Conservation (phyloP, 352 stramenopile species). For the Pythium scleroteichum region DNA sequence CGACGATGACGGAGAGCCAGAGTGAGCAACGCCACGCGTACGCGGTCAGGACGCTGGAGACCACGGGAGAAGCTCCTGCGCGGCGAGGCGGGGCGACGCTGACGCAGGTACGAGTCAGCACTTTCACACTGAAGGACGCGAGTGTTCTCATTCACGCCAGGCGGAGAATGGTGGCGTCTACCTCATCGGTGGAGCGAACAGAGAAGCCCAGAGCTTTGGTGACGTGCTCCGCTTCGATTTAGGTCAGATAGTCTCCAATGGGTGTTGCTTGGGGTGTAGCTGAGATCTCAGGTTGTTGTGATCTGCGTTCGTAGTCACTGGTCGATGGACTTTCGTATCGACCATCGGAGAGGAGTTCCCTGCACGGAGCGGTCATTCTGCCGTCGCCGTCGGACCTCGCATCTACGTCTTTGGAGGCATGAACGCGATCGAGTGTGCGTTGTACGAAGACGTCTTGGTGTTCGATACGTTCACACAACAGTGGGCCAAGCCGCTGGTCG, state of each 20-base stretch:
- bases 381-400: constrained; percentile 39
- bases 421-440: constrained; percentile 35
- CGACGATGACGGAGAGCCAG: constrained; percentile 4
- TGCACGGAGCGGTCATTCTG: constrained; percentile 66
- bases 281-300: too few species aligned
- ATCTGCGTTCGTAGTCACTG: neutral
- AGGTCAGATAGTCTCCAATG: constrained; percentile 24
- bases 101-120: constrained; percentile 47
- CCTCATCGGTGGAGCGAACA: constrained; percentile 62
- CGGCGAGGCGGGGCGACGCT: constrained; percentile 53
- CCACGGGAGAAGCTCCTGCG: constrained; percentile 6
- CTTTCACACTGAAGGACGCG: too few species aligned
- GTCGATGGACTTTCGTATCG: neutral
- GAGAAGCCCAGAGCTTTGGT: constrained; percentile 50
- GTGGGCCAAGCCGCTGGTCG: constrained; percentile 37
- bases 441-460: constrained; percentile 63
- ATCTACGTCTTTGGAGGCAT: constrained; percentile 69
- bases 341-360: constrained; percentile 20
- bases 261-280: neutral
- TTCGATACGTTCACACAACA: constrained; percentile 43
- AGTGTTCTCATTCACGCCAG: too few species aligned
- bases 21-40: neutral
- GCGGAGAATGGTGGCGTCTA: constrained; percentile 39
- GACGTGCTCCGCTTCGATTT: constrained; percentile 62
- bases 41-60: neutral